phyloP scores from a whole-genome alignment of 1,284 basidiomycete genomes.

The Meira nashicola region DNA sequence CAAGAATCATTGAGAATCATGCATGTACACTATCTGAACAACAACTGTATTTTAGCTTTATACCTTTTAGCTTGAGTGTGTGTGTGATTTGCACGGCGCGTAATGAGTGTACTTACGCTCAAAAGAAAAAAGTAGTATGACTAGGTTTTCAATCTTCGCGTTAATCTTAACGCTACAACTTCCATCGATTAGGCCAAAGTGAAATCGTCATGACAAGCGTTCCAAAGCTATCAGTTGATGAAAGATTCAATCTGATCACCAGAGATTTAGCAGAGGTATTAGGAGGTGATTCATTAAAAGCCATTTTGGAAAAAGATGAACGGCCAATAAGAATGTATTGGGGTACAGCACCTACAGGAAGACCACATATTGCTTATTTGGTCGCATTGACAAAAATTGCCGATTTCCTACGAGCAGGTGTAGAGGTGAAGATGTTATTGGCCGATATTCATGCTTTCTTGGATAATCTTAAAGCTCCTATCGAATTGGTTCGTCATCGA shows the following conservation, averaged over 20 bases:
- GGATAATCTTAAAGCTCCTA: conserved; percentile 92
- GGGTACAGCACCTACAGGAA: conserved; percentile 90
- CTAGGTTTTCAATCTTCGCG: too few relatives aligned
- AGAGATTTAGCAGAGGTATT: conserved; percentile 82
- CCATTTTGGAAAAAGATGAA: conserved; percentile 66
- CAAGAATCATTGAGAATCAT: background rate
- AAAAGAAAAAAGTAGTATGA: too few relatives aligned
- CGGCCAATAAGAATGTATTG: conserved; percentile 36
- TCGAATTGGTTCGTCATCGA: conserved; percentile 84
- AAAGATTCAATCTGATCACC: conserved; percentile 79
- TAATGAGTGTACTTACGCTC: too few relatives aligned
- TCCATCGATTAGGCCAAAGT: background rate
- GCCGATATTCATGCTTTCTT: conserved; percentile 97
- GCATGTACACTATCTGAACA: too few relatives aligned
- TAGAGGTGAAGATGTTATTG: conserved; percentile 83
- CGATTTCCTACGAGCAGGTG: conserved; percentile 87
- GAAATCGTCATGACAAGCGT: conserved; percentile 5
- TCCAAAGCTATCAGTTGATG: conserved; percentile 55
- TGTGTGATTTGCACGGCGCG: too few relatives aligned
- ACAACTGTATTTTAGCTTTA: too few relatives aligned
- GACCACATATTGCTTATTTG: conserved; percentile 93
- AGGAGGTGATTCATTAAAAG: conserved; percentile 75
- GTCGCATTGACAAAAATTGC: conserved; percentile 92
- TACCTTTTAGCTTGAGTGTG: too few relatives aligned
- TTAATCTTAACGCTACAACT: background rate